These are phyloP conservation scores for Ascosphaera apis DNA, from an alignment of 2,329 filamentous ascomycete genomes.

Conservation along the genomic window DNA sequence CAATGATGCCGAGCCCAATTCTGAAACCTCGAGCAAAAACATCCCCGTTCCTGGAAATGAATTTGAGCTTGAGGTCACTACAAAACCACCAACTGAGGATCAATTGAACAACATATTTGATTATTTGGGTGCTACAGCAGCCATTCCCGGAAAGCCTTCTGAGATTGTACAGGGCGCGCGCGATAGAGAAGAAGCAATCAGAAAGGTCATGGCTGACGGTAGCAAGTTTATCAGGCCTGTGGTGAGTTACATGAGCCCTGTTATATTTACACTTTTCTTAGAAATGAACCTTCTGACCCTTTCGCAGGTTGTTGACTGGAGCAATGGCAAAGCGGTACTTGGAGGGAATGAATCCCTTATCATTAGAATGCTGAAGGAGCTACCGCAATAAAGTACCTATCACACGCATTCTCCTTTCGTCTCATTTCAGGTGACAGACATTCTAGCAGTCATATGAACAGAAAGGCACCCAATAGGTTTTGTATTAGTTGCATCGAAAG, in stretches of 20 bases:
- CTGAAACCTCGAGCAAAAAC: neutral
- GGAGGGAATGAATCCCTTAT: neutral
- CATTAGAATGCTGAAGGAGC: neutral
- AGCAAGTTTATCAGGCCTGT: constrained; percentile 51
- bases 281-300: constrained; percentile 1
- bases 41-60: constrained; percentile 22
- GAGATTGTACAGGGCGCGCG: constrained; percentile 54
- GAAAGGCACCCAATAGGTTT: too few relatives aligned
- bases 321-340: constrained; percentile 55
- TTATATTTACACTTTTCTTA: neutral
- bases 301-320: constrained; percentile 60
- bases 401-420: too few relatives aligned
- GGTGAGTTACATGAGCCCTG: constrained; percentile 28
- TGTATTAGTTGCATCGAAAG: neutral
- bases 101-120: constrained; percentile 68
- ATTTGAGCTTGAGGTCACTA: constrained; percentile 73
- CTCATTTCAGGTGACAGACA: too few relatives aligned
- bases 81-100: constrained; percentile 54
- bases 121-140: constrained; percentile 45
- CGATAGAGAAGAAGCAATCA: constrained; percentile 54
- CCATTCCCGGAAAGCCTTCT: constrained; percentile 33
- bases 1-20: too few relatives aligned
- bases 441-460: too few relatives aligned
- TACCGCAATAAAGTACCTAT: neutral
- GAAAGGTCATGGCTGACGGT: constrained; percentile 47